These are phyloP conservation scores for Scenedesmus sp. DNA, from an alignment of 163 green algal species.

Conservation along the genomic window DNA sequence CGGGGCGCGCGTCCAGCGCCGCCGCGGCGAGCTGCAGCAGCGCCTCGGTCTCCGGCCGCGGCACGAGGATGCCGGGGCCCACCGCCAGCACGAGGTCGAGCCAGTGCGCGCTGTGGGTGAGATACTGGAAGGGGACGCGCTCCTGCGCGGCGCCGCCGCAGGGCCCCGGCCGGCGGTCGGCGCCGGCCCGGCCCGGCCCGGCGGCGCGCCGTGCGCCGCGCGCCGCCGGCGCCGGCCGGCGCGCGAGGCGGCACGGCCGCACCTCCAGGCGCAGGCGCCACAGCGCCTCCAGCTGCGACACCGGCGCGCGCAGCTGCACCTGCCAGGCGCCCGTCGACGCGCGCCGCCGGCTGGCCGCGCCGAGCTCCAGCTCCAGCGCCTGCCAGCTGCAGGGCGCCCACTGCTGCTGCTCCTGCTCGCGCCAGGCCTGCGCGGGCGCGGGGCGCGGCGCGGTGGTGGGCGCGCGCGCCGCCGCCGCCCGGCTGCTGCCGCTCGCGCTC, in stretches of 20 bases:
- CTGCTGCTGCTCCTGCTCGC: constrained; percentile 1
- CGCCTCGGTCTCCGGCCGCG: constrained; percentile 85
- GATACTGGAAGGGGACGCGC: constrained; percentile 85
- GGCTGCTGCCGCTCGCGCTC: not conserved
- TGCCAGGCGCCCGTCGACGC: constrained; percentile 38
- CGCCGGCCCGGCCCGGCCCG: too few relatives aligned
- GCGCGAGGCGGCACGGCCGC: not conserved
- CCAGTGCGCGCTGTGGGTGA: constrained; percentile 82
- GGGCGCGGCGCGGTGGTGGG: too few relatives aligned
- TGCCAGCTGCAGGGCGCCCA: constrained; percentile 53
- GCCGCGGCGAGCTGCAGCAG: constrained; percentile 49
- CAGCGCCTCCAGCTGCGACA: constrained; percentile 50
- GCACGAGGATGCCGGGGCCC: constrained; percentile 83
- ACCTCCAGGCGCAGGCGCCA: constrained; percentile 56
- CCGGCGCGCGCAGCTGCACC: constrained; percentile 43
- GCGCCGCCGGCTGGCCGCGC: constrained; percentile 15
- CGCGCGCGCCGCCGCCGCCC: not conserved
- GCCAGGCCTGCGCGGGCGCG: constrained; percentile 31
- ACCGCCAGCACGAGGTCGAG: constrained; percentile 82
- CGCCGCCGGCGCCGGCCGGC: too few relatives aligned
- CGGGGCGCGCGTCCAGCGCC: constrained; percentile 26
- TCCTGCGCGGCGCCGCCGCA: too few relatives aligned
- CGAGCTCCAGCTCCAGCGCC: constrained; percentile 39
- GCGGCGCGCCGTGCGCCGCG: too few relatives aligned
- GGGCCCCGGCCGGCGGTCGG: too few relatives aligned